Conservation (phyloP, 2,329 filamentous ascomycete genomes). For the Atkinsonella hypoxylon region DNA sequence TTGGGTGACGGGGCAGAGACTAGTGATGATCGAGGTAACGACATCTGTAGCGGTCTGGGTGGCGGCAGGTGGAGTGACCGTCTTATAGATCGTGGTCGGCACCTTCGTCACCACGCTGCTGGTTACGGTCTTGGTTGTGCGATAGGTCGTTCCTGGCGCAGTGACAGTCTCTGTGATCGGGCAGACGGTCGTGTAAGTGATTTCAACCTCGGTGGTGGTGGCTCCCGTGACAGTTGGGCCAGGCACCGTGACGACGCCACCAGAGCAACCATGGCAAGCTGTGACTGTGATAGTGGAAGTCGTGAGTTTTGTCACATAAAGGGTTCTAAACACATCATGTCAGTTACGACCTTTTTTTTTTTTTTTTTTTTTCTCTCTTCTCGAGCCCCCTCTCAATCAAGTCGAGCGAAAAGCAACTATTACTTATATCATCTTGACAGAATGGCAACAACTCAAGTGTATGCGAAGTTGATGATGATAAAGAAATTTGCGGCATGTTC, state of each 20-base stretch:
- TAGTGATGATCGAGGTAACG: constrained; percentile 28
- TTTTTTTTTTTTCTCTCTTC: background rate
- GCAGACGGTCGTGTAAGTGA: constrained; percentile 28
- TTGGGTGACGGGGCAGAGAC: constrained; percentile 27
- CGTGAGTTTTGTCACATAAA: constrained; percentile 28
- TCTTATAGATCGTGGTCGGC: constrained; percentile 19
- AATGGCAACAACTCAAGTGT: too few species aligned
- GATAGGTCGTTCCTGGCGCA: constrained; percentile 20
- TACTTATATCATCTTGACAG: too few species aligned
- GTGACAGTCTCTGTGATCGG: constrained; percentile 24
- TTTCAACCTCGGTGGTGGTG: constrained; percentile 21
- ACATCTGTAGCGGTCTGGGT: constrained; percentile 20
- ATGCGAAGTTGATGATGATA: too few species aligned
- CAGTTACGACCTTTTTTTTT: constrained; percentile 1
- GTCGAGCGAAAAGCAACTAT: background rate
- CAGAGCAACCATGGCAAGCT: constrained; percentile 25
- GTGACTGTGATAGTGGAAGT: constrained; percentile 33
- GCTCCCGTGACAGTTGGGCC: constrained; percentile 19
- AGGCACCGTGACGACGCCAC: constrained; percentile 24
- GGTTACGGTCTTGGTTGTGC: constrained; percentile 15
- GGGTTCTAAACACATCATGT: constrained; percentile 21
- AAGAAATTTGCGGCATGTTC: background rate
- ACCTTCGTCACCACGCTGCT: constrained; percentile 18
- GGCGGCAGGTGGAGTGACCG: constrained; percentile 16
- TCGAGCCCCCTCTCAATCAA: background rate